Evolutionary conservation across 306 rosid species (phyloP).

Genomic region (Corylus avellana): DNA sequence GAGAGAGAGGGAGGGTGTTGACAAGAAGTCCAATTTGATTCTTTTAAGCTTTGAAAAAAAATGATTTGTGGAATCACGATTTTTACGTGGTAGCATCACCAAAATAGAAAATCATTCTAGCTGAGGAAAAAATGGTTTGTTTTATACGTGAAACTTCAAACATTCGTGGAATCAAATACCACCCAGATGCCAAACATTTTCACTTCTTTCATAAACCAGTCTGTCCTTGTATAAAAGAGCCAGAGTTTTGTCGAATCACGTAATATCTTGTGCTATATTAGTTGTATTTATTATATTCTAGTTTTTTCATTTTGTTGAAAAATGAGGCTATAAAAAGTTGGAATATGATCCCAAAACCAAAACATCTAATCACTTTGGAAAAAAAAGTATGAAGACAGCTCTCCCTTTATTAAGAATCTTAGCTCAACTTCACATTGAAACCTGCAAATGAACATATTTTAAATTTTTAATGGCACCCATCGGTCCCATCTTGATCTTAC

Average conservation of each 20-base stretch:
- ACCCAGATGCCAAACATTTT: constrained; percentile 6
- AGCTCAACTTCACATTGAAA: neutral
- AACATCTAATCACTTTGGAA: constrained; percentile 31
- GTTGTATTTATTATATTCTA: neutral
- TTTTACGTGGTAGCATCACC: constrained; percentile 17
- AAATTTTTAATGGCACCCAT: constrained; percentile 8
- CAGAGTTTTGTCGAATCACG: neutral
- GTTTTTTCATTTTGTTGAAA: constrained; percentile 25
- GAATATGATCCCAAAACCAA: constrained; percentile 61
- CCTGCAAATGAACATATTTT: constrained; percentile 17
- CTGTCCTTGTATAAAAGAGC: constrained; percentile 9
- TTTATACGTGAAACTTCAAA: neutral
- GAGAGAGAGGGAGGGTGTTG: neutral
- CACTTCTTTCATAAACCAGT: neutral
- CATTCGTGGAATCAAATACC: constrained; percentile 27
- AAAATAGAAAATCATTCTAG: constrained; percentile 13
- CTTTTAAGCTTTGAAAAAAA: neutral
- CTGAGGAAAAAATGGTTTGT: neutral
- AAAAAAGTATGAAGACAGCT: constrained; percentile 2
- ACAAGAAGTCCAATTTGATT: constrained; percentile 16
- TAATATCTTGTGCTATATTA: neutral
- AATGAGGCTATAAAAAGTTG: constrained; percentile 18
- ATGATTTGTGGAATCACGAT: constrained; percentile 30
- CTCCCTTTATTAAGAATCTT: constrained; percentile 35
- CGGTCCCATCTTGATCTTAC: neutral